Evolutionary conservation across 331 rosid species (phyloP), one percentile per base, ranked within the genome.

Genomic region (Quercus lobata): DNA sequence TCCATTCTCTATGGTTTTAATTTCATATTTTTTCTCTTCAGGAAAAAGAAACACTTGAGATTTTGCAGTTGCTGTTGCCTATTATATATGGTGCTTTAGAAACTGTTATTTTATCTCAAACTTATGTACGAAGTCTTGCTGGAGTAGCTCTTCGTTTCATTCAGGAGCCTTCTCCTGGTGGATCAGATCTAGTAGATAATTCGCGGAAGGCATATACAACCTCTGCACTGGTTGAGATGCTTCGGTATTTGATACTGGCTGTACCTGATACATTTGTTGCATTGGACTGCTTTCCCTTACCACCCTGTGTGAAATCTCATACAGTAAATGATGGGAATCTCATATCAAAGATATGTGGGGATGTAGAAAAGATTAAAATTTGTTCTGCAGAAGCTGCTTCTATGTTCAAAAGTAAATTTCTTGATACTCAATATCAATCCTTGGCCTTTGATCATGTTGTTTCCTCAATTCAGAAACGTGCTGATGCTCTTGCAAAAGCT

Each of bases 261-360:
- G 97, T 89, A 74, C 99, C 99, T 2, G 97, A 93, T 84, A 90
- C 98, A 44, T 96, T 96, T 90, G 99, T 96, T 37, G 90, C 97
- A 77, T 80, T 96, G 88, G 97, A 96, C 90, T 96, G 98, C 88
- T 96, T 93, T 83, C 98, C 99, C 7, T 81, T 93, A 63, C 99
- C 98, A 71, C 77, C 93, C 9, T 89, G 87, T 84, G 92, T 96
- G 32, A 85, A 88, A 76, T 89, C 92, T 30, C 92, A 90, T 86
- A 35, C 89, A 29, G 84, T 83, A 72, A 90, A 84, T 57, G 98
- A 93, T 69, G 98, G 97, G 74, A 91, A 80, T 86, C 83, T 96
- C 69, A 84, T 78, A 74, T 76, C 87, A 9, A 96, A 91, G 83
- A 75, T 90, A 73, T 80, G 81, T 55, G 99, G 92, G 72, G 94